Percentiles rank a stretch among this genome's conserved stretches.
Conservation (phyloP, 768 basidiomycete species). For the Suillus americanus region DNA sequence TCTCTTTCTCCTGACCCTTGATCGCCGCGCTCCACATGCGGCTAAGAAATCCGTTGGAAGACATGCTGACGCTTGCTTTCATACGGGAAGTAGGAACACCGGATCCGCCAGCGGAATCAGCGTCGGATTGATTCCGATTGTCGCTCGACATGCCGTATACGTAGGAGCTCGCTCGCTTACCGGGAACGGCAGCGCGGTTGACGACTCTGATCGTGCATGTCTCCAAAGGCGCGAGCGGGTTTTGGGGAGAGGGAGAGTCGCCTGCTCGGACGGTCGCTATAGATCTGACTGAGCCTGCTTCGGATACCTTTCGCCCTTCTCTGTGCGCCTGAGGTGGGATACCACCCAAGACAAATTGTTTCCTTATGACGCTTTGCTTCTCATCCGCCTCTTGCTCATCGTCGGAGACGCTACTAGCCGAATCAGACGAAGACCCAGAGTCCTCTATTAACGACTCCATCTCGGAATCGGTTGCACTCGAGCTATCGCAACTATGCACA, state of each 20-base stretch:
- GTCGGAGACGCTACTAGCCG: slow-evolving; percentile 47
- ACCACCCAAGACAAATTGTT: slow-evolving; percentile 47
- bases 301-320: slow-evolving; percentile 39
- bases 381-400: slow-evolving; percentile 39
- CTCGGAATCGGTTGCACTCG: slow-evolving; percentile 53
- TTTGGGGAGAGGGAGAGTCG: slow-evolving; percentile 19
- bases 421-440: slow-evolving; percentile 55
- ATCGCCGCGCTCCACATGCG: slow-evolving; percentile 74
- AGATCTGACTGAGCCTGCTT: slow-evolving; percentile 34
- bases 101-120: slow-evolving; percentile 16
- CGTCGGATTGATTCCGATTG: slow-evolving; percentile 14
- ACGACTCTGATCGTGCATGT: slow-evolving; percentile 27
- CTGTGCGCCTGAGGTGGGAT: slow-evolving; percentile 44
- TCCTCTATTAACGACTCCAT: slow-evolving; percentile 66
- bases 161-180: slow-evolving; percentile 28
- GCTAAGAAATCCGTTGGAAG: slow-evolving; percentile 55
- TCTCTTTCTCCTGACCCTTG: slow-evolving; percentile 36
- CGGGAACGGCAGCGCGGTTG: slow-evolving; percentile 19
- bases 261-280: slow-evolving; percentile 35
- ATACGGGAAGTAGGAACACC: slow-evolving; percentile 16
- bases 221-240: slow-evolving; percentile 13
- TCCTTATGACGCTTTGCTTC: slow-evolving; percentile 22
- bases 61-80: slow-evolving; percentile 41
- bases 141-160: slow-evolving; percentile 24
- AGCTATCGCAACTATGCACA: slow-evolving; percentile 43